A percentile compares a stretch with the other conserved stretches of the same genome.
phyloP scores from a whole-genome alignment of 495 filamentous ascomycete genomes.

The Talaromyces stipitatus region DNA sequence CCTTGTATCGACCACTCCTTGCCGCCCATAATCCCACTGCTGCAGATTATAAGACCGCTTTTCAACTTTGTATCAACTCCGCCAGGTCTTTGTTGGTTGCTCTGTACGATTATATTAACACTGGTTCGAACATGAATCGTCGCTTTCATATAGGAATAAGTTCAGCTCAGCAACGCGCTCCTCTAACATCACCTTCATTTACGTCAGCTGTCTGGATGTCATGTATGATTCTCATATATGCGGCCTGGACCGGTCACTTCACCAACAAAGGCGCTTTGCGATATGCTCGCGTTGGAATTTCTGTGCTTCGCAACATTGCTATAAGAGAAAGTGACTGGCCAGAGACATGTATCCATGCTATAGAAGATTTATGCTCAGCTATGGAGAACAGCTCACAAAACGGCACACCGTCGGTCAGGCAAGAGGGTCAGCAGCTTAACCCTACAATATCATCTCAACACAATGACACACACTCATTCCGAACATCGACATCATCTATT shows the following conservation, averaged over 20 bases:
- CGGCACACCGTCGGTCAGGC: neutral
- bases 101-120: conserved; percentile 22
- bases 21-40: conserved; percentile 22
- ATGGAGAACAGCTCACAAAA: conserved; percentile 14
- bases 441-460: neutral
- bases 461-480: neutral
- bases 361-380: conserved; percentile 28
- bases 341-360: conserved; percentile 35
- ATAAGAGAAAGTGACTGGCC: conserved; percentile 31
- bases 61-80: conserved; percentile 37
- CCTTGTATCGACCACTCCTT: conserved; percentile 35
- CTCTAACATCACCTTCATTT: conserved; percentile 38
- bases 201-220: conserved; percentile 45
- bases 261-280: conserved; percentile 20
- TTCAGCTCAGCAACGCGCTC: conserved; percentile 8
- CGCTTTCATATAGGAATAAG: neutral
- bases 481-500: neutral
- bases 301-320: conserved; percentile 27
- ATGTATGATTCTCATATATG: conserved; percentile 38
- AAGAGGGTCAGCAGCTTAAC: neutral
- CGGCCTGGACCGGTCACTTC: conserved; percentile 33
- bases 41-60: conserved; percentile 32
- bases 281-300: conserved; percentile 26
- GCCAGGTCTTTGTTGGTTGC: conserved; percentile 31
- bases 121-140: conserved; percentile 4